Base-by-base conservation (phyloP, 305 asterid genomes). In the Euphrasia arctica region DNA sequence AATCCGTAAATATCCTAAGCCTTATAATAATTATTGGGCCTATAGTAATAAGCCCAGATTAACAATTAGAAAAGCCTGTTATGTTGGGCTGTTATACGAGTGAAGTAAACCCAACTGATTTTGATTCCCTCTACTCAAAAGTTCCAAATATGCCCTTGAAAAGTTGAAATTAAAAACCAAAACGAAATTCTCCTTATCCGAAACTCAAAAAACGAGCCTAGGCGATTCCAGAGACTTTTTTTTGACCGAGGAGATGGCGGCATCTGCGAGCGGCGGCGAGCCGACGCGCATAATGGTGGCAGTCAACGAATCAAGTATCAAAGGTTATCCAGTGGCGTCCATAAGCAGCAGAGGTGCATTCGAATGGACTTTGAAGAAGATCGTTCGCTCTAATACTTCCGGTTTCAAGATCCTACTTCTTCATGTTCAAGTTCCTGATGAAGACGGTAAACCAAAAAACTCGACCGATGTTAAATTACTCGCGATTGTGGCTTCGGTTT, bases 361-460 rank as follows among this genome's bases (percentile, higher is more conserved):
- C 69, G 91, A 88, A 0, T 90, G 97, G 97, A 80, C 89, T 72
- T 62, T 90, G 72, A 80, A 73, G 60, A 90, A 90, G 75, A 78
- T 90, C 70, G 64, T 88, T 61, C 93, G 96, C 64, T 59, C 82
- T 55, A 88, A 90, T 69, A 78, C 87, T 39, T 64, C 81, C 73
- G 92, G 56, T 36, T 90, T 88, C 80, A 85, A 82, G 57, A 80
- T 90, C 48, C 82, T 85, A 18, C 75, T 90, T 58, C 79, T 90
- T 88, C 97, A 90, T 69, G 96, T 85, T 58, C 95, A 85, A 82
- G 84, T 85, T 34, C 92, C 95, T 4, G 97, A 85, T 60, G 95
- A 88, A 76, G 95, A 90, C 45, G 97, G 97, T 90, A 73, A 36
- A 5, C 8, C 2, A 11, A 1, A 4, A 14, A 25, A 45, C 58